Percentiles rank a stretch among this genome's conserved stretches.
These are phyloP conservation scores for Triticum urartu DNA, from an alignment of 176 grass and related monocot species.

Conservation along the genomic window DNA sequence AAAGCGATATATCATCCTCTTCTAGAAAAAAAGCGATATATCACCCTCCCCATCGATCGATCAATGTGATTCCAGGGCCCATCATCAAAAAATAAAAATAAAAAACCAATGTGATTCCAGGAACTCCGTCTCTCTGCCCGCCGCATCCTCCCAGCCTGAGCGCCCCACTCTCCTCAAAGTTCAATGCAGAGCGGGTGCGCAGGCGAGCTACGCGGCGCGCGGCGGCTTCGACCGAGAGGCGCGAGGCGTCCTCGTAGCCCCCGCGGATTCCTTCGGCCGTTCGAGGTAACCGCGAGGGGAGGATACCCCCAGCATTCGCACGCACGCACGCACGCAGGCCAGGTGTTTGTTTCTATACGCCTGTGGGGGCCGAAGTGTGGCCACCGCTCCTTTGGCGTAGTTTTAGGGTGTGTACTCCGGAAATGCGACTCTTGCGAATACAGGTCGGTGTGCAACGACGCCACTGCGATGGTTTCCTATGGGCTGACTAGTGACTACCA, in stretches of 20 bases:
- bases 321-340: neutral
- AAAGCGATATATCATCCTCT: no score
- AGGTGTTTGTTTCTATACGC: constrained; percentile 13
- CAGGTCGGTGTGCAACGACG: neutral
- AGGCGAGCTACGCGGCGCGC: neutral
- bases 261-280: neutral
- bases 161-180: neutral
- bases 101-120: no score
- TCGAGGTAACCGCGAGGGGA: constrained; percentile 14
- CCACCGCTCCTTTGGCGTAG: neutral
- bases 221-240: neutral
- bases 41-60: no score
- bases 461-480: neutral
- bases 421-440: neutral
- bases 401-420: neutral
- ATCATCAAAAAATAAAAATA: no score
- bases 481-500: neutral
- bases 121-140: no score
- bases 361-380: neutral
- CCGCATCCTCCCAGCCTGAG: neutral
- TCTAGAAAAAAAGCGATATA: no score
- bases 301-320: neutral
- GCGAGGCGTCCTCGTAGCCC: neutral
- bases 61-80: no score
- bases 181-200: neutral